Base-by-base conservation (phyloP, 179 eudicot genomes). In the Beta corolliflora region DNA sequence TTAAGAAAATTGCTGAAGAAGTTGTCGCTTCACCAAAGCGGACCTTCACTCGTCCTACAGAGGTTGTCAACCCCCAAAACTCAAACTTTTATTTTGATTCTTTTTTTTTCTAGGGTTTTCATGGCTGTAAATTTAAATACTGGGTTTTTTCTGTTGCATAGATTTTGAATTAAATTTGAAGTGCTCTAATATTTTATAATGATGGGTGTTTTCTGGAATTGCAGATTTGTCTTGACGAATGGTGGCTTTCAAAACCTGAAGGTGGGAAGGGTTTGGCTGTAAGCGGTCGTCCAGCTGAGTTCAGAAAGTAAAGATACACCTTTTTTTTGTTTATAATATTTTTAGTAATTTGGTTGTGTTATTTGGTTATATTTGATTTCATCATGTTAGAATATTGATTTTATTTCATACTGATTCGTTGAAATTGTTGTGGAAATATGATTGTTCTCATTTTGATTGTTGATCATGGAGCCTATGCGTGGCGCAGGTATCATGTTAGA, bases 171-270 rank as follows among this genome's bases (percentile, higher is more conserved):
- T 13, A 7, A 4, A 9, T 7, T 45, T 45, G 53, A 75, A 16
- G 29, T 72, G 36, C 7, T 36, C 5, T 48, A 3, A 23, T 75
- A 0, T 18, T 5, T 7, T 9, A 25, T 76, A 71, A 31, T 56
- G 69, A 14, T 48, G 52, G 55, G 55, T 21, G 9, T 75, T 59
- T 48, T 19, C 9, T 12, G 64, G 36, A 31, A 29, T 73, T 75
- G 60, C 80, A 83, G 86, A 76, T 83, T 44, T 80, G 83, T 80
- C 86, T 83, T 63, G 83, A 54, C 61, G 86, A 83, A 31, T 83
- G 80, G 86, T 83, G 83, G 86, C 73, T 83, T 73, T 80, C 77
- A 6, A 83, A 70, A 64, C 78, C 80, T 5, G 21, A 48, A 41
- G 54, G 48, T 14, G 74, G 68, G 14, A 67, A 76, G 23, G 86